Base-by-base conservation (phyloP, 176 grass and related monocot genomes). In the Oryza glumipatula region DNA sequence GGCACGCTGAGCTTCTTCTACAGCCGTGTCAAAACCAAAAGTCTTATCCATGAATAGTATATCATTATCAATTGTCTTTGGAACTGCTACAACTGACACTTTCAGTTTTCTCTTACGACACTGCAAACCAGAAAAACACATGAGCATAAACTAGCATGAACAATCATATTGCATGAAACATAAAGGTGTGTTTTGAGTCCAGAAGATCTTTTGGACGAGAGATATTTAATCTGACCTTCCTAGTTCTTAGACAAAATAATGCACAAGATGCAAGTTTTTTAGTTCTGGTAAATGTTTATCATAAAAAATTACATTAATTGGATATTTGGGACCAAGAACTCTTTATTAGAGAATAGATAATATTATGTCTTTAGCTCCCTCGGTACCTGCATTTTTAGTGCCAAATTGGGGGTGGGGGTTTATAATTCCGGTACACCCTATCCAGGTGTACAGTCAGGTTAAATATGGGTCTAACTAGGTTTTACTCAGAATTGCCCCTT, bases 11-110 rank as follows among this genome's bases (percentile, higher is more conserved):
- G 96, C 93, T 93, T 98, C 93, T 92, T 98, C 96, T 52, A 98
- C 93, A 83, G 93, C 93, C 28, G 96, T 98, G 85, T 98, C 96
- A 85, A 98, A 98, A 76, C 93, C 96, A 90, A 98, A 98, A 8
- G 93, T 98, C 78, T 95, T 98, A 79, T 98, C 96, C 93, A 98
- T 95, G 44, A 94, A 87, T 80, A 92, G 96, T 88, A 98, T 98
- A 89, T 95, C 96, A 89, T 98, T 98, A 76, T 95, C 93, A 49
- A 98, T 95, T n/a, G 96, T 98, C 89, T 98, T 98, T 44, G 96
- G 96, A 56, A 98, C 88, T 66, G 91, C 93, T 66, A 94, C 90
- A 89, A 95, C 81, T 71, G 96, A 90, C 77, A 98, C 89, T 86
- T 98, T 98, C 80, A 98, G 61, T 88, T 92, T 94, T 85, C 96